Percentiles rank a stretch among this genome's conserved stretches.
phyloP scores from a whole-genome alignment of 1,284 basidiomycete genomes.

The Ganoderma meredithae region DNA sequence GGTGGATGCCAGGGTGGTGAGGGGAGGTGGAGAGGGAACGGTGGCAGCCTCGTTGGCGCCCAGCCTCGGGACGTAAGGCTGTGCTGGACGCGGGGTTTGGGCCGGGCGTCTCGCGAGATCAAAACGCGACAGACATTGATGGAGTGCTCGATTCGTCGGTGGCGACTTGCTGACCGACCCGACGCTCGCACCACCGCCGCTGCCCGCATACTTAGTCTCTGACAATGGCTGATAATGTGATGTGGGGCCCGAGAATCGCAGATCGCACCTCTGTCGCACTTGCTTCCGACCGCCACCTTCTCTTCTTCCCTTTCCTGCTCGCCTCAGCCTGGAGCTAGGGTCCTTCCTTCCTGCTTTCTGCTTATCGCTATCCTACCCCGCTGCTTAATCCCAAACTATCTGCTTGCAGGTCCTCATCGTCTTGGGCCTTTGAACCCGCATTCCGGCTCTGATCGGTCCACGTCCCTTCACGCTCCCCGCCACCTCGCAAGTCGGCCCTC shows the following conservation, averaged over 20 bases:
- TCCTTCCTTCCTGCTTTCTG: neutral
- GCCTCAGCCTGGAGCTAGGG: neutral
- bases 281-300: slow-evolving; percentile 2
- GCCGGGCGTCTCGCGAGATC: neutral
- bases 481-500: slow-evolving; percentile 9
- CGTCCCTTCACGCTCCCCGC: neutral
- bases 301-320: neutral
- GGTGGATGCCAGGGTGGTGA: neutral
- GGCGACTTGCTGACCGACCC: neutral
- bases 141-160: neutral
- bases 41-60: neutral
- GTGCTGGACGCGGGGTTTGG: neutral
- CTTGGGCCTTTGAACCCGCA: slow-evolving; percentile 8
- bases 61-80: neutral
- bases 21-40: neutral
- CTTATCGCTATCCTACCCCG: neutral
- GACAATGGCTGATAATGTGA: neutral
- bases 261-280: neutral
- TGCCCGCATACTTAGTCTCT: neutral
- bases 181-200: neutral
- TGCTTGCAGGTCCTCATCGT: slow-evolving; percentile 30
- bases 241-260: neutral
- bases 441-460: neutral
- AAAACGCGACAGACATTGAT: neutral
- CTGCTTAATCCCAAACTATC: neutral